phyloP scores from a whole-genome alignment of 2,329 filamentous ascomycete genomes.

The Parafenestella ontariensis region DNA sequence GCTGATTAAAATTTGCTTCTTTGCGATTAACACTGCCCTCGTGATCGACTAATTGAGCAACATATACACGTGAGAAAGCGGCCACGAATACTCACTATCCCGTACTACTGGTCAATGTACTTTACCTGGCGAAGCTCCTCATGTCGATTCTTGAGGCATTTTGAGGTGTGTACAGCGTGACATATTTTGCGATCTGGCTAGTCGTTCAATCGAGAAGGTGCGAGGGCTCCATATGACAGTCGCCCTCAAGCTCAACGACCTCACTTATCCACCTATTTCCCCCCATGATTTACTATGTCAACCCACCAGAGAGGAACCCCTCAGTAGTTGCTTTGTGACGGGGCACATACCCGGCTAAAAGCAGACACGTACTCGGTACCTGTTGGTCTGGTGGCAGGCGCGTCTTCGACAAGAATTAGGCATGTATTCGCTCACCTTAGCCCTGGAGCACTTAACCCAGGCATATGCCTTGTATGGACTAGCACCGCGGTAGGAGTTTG shows the following conservation, averaged over 20 bases:
- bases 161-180: not conserved
- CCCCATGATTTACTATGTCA: not conserved
- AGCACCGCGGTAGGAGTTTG: no score
- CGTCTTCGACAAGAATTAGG: not conserved
- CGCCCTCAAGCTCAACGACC: not conserved
- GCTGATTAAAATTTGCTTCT: no score
- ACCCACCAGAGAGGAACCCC: no score
- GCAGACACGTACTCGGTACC: not conserved
- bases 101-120: no score
- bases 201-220: not conserved
- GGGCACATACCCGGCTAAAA: no score
- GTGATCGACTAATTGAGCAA: no score
- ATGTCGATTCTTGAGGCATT: not conserved
- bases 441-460: not conserved
- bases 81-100: not conserved
- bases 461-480: not conserved
- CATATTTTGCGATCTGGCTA: not conserved
- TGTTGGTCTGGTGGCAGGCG: not conserved
- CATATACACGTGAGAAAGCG: no score
- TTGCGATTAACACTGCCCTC: no score
- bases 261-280: not conserved
- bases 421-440: not conserved
- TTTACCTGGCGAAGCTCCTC: no score
- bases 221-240: not conserved
- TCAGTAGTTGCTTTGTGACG: no score